Evolutionary conservation across 805 yeast species (phyloP).

Genomic region (Candida fluviatilis): DNA sequence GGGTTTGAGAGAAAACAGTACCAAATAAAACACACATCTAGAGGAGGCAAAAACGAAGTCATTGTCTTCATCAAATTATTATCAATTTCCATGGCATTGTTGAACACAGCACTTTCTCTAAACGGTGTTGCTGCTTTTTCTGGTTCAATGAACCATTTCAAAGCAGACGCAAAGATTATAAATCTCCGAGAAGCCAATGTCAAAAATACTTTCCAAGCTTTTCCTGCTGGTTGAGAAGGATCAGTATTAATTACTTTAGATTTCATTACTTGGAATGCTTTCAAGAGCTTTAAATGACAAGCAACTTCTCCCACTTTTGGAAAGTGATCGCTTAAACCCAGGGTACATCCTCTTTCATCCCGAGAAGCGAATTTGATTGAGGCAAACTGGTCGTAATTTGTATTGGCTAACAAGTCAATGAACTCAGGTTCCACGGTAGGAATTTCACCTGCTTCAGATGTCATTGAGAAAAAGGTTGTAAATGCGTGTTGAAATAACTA

Average conservation of each 20-base stretch:
- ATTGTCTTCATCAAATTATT: neutral
- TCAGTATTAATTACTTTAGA: conserved; percentile 6
- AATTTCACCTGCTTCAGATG: too few relatives aligned
- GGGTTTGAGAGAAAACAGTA: conserved; percentile 20
- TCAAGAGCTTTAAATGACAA: conserved; percentile 20
- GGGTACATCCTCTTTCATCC: too few relatives aligned
- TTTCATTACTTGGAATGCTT: conserved; percentile 17
- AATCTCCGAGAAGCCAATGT: conserved; percentile 20
- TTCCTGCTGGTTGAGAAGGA: conserved; percentile 6
- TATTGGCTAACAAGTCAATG: too few relatives aligned
- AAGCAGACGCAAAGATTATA: conserved; percentile 15
- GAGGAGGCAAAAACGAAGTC: conserved; percentile 13
- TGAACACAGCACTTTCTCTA: neutral
- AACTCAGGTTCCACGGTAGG: too few relatives aligned
- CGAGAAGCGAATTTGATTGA: too few relatives aligned
- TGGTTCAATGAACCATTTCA: conserved; percentile 1
- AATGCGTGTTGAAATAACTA: too few relatives aligned
- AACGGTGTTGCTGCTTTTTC: neutral
- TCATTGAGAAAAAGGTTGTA: too few relatives aligned
- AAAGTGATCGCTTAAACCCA: too few relatives aligned
- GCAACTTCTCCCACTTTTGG: conserved; percentile 12
- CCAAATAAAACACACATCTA: conserved; percentile 23
- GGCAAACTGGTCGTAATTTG: too few relatives aligned
- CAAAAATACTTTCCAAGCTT: conserved; percentile 19
- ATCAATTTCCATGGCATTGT: neutral